Percentiles rank a stretch among this genome's conserved stretches.
Conservation (phyloP, 2,329 filamentous ascomycete species). For the Thelonectria olida region DNA sequence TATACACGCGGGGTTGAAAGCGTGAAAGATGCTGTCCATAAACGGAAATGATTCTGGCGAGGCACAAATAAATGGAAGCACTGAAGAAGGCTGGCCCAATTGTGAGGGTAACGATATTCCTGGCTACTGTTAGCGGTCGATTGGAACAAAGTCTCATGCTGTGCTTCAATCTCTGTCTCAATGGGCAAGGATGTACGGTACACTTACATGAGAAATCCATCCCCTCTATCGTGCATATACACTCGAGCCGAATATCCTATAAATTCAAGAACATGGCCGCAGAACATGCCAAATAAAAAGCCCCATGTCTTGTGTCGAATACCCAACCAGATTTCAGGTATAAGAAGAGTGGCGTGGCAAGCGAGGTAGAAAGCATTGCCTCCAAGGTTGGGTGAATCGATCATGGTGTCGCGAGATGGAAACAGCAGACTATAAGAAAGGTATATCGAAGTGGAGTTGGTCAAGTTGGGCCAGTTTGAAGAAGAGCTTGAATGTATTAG, state of each 20-base stretch:
- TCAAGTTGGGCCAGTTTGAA: background rate
- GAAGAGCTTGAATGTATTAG: background rate
- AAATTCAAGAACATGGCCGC: background rate
- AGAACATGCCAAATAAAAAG: background rate
- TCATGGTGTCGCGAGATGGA: background rate
- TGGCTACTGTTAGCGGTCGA: background rate
- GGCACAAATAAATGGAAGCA: conserved; percentile 68
- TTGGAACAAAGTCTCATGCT: no score
- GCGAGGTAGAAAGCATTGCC: background rate
- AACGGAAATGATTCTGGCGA: conserved; percentile 54
- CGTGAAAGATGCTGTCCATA: conserved; percentile 48
- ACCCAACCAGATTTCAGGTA: background rate
- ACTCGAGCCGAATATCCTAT: background rate
- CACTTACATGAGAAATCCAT: background rate
- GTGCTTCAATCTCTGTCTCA: no score
- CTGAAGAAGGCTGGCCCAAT: conserved; percentile 70
- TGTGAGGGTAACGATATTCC: conserved; percentile 58
- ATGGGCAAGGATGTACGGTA: no score
- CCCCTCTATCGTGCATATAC: background rate
- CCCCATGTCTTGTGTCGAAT: background rate
- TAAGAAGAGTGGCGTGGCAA: background rate
- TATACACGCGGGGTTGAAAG: conserved; percentile 39
- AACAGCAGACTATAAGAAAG: background rate
- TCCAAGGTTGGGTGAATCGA: background rate
- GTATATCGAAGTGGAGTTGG: background rate